Percentiles rank a stretch among this genome's conserved stretches.
phyloP scores from a whole-genome alignment of 2,329 filamentous ascomycete species.

The Magnaporthiopsis incrustans region DNA sequence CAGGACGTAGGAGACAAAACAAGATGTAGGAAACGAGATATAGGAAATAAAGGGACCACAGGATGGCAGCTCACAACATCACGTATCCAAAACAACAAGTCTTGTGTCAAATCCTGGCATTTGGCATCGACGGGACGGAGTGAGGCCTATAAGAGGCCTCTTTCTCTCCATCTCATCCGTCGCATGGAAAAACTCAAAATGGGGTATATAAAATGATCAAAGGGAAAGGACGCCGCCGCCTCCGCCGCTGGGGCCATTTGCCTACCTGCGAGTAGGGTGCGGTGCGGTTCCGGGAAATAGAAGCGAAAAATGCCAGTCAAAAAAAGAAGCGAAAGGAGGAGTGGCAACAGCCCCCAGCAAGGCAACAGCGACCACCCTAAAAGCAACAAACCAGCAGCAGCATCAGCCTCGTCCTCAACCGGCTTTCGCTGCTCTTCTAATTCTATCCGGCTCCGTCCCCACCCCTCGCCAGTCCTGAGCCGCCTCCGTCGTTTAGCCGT shows the following conservation, averaged over 20 bases:
- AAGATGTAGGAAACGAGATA: no score
- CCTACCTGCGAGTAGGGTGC: background rate
- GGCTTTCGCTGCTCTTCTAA: background rate
- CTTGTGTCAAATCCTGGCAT: background rate
- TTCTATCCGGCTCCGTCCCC: background rate
- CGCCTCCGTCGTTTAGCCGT: background rate
- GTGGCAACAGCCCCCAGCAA: background rate
- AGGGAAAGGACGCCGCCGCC: background rate
- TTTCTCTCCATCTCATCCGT: background rate
- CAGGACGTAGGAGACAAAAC: no score
- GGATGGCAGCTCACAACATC: no score
- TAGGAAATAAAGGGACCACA: no score
- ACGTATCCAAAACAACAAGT: no score
- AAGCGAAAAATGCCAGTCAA: background rate
- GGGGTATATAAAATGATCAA: background rate
- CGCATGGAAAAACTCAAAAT: background rate
- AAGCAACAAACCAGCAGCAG: background rate
- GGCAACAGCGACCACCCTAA: background rate
- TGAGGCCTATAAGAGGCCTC: background rate
- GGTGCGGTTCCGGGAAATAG: background rate
- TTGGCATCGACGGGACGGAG: background rate
- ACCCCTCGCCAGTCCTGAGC: background rate
- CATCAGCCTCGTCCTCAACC: background rate
- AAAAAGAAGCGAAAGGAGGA: background rate
- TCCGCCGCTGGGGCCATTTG: no score